These are phyloP conservation scores for Clathrus columnatus DNA, from an alignment of 768 basidiomycete genomes.

Conservation along the genomic window DNA sequence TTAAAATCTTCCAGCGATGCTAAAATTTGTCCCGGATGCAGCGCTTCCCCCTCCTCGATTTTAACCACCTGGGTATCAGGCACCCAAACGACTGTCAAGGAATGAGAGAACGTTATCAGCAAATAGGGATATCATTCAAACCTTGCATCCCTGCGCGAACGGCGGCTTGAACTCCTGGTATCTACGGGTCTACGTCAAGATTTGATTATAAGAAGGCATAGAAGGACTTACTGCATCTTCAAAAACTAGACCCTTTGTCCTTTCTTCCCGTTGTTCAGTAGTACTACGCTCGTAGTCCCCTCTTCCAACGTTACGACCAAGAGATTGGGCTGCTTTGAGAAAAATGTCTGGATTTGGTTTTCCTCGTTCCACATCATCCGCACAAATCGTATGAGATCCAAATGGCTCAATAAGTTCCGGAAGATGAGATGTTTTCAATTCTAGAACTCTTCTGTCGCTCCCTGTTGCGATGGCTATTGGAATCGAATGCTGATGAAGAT, in stretches of 20 bases:
- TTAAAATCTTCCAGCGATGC: conserved; percentile 59
- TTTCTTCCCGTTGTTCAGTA: conserved; percentile 35
- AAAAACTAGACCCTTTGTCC: conserved; percentile 64
- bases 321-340: conserved; percentile 55
- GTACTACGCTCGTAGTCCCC: conserved; percentile 20
- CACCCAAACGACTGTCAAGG: conserved; percentile 65
- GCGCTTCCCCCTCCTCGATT: conserved; percentile 33
- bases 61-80: conserved; percentile 63
- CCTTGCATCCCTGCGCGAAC: conserved; percentile 84
- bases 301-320: conserved; percentile 48
- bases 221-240: conserved; percentile 47
- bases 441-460: conserved; percentile 54
- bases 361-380: conserved; percentile 50
- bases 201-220: too few species aligned
- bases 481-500: conserved; percentile 56
- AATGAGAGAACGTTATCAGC: not conserved
- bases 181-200: too few species aligned
- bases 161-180: conserved; percentile 70
- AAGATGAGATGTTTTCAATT: conserved; percentile 58
- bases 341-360: conserved; percentile 84
- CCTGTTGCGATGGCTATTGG: conserved; percentile 82
- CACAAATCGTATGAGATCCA: conserved; percentile 58
- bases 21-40: conserved; percentile 55
- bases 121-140: conserved; percentile 25
- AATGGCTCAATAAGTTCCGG: conserved; percentile 53